Conservation (phyloP, 495 filamentous ascomycete genomes). For the Talaromyces stipitatus region DNA sequence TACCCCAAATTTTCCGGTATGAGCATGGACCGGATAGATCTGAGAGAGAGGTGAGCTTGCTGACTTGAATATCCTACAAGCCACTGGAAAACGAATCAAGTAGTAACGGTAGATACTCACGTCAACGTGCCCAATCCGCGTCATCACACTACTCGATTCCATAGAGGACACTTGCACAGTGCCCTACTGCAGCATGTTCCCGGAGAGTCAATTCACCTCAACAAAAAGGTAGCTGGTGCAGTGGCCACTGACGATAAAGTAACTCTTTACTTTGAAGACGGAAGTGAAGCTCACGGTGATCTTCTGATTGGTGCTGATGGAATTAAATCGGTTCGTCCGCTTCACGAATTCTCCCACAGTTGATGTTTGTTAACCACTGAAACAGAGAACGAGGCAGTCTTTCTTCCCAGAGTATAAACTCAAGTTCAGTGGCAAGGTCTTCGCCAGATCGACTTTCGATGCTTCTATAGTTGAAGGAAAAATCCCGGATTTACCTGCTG, state of each 20-base stretch:
- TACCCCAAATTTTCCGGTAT: constrained; percentile 28
- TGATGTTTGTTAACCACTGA: not conserved
- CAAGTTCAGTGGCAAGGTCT: constrained; percentile 35
- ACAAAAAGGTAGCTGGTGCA: constrained; percentile 13
- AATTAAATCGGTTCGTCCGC: constrained; percentile 21
- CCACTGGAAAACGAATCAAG: constrained; percentile 38
- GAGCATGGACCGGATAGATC: not conserved
- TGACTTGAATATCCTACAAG: constrained; percentile 5
- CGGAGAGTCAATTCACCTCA: constrained; percentile 18
- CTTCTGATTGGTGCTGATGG: constrained; percentile 31
- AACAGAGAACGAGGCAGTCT: constrained; percentile 21
- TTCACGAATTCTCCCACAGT: not conserved
- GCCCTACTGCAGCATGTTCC: constrained; percentile 35
- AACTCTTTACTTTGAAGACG: constrained; percentile 22
- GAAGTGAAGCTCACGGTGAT: constrained; percentile 18
- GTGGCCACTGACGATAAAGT: constrained; percentile 14
- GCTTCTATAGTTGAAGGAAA: constrained; percentile 26
- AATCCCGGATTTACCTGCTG: constrained; percentile 32
- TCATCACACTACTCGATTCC: constrained; percentile 39
- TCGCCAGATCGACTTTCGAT: constrained; percentile 40
- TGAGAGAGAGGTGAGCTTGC: no score
- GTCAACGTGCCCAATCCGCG: constrained; percentile 27
- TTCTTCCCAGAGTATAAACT: constrained; percentile 34
- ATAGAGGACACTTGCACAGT: constrained; percentile 39
- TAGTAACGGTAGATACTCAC: constrained; percentile 32